phyloP scores from a whole-genome alignment of 2,329 filamentous ascomycete species.

The Cordyceps fumosorosea region DNA sequence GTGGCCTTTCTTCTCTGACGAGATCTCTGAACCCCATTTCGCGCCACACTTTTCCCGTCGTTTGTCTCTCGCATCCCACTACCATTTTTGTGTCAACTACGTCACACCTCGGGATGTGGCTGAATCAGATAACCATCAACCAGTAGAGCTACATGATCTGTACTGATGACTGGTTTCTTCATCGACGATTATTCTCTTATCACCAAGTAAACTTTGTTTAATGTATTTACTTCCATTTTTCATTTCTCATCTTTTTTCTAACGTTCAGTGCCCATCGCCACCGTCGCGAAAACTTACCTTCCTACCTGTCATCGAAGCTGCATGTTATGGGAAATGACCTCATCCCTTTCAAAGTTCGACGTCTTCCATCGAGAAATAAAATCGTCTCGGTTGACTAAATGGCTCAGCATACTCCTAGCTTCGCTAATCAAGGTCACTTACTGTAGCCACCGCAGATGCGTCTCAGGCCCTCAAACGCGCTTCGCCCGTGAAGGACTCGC shows the following conservation, averaged over 20 bases:
- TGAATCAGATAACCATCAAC: not conserved
- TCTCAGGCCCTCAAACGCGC: constrained; percentile 73
- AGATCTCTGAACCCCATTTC: not conserved
- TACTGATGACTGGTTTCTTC: not conserved
- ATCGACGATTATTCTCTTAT: not conserved
- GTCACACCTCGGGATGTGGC: not conserved
- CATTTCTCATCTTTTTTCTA: no score
- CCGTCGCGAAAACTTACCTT: not conserved
- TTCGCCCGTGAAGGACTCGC: constrained; percentile 83
- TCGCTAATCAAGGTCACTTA: constrained; percentile 39
- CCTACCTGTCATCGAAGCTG: constrained; percentile 17
- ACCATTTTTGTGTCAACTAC: not conserved
- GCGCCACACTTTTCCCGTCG: not conserved
- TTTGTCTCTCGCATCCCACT: not conserved
- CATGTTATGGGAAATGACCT: constrained; percentile 34
- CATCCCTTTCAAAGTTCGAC: constrained; percentile 53
- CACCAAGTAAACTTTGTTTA: no score
- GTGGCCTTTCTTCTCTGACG: not conserved
- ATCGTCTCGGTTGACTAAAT: constrained; percentile 69
- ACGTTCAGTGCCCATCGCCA: no score
- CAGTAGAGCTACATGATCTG: no score
- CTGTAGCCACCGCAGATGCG: constrained; percentile 89
- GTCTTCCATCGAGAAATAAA: constrained; percentile 70
- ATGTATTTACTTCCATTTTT: no score
- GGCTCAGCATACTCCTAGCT: constrained; percentile 4